Base-by-base conservation (phyloP, 768 basidiomycete species). In the Boletus reticulatus region DNA sequence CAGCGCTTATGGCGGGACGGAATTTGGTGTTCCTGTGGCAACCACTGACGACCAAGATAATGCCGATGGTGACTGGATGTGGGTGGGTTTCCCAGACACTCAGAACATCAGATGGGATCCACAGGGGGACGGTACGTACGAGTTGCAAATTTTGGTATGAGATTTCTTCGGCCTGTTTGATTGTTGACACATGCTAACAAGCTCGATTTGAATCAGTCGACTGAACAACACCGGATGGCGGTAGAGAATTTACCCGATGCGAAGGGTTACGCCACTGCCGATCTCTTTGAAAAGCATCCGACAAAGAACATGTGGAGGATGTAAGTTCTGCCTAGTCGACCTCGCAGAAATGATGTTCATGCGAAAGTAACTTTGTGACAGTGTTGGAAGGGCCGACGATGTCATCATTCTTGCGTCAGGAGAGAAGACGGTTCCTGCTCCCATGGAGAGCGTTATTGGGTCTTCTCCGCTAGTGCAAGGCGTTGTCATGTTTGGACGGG, bases 221-320 rank as follows among this genome's bases (percentile, higher is more conserved):
- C 55, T 4, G 45, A 50, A 16, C 0, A 14, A 3, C 49, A 44
- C 22, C 20, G 32, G 13, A 52, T 61, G 45, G 58, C 64, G 0
- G 41, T 70, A 11, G 55, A 71, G 43, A 81, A 81, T 58, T 48
- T 76, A 2, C 60, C 73, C 2, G 80, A 78, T 3, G 58, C 61
- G 17, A 65, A 68, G 20, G 78, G 73, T 12, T 80, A 78, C 44
- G 68, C 76, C 2, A 79, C 78, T 2, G 63, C 69, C 1, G 81
- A 81, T 60, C 43, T 81, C 3, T 65, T 82, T 16, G 54, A 71
- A 1, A 72, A 74, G 27, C 81, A 82, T 59, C 78, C 81, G 0
- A 73, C 72, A 0, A 75, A 73, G 6, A 68, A 74, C 1, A 41
- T 72, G 16, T 83, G 69, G 71, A 72, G 61, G 49, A 61, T 82